Evolutionary conservation across 768 basidiomycete genomes (phyloP).

Genomic region (Rhodosporidiobolus sp.): DNA sequence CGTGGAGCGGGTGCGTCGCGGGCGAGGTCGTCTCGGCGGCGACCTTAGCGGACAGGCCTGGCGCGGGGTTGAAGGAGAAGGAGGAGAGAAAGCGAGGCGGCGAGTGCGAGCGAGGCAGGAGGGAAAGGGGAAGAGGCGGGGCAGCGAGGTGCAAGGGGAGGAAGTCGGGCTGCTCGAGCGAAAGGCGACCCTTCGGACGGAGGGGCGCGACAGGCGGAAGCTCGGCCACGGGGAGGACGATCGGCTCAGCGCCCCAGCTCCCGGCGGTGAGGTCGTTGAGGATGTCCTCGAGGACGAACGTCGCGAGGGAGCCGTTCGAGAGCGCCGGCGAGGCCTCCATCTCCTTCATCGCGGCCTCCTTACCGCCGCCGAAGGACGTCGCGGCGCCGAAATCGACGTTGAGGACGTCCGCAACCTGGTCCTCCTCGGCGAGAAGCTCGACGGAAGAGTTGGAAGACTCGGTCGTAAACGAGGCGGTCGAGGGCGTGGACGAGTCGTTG

Average conservation of each 20-base stretch:
- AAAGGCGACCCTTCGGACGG: slow-evolving; percentile 19
- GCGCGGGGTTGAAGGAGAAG: slow-evolving; percentile 3
- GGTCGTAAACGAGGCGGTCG: background rate
- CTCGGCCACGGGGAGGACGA: background rate
- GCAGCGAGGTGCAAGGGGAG: background rate
- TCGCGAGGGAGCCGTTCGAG: background rate
- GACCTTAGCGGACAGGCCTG: background rate
- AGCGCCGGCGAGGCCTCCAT: background rate
- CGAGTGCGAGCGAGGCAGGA: background rate
- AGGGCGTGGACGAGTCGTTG: background rate
- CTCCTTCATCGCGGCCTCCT: too few relatives aligned
- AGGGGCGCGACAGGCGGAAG: background rate
- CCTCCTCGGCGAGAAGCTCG: background rate
- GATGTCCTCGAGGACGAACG: slow-evolving; percentile 7
- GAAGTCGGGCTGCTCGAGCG: slow-evolving; percentile 21
- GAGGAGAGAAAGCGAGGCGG: background rate
- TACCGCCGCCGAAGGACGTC: too few relatives aligned
- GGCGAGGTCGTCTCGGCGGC: background rate
- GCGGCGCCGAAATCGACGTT: background rate
- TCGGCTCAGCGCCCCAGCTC: background rate
- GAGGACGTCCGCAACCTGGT: background rate
- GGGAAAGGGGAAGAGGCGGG: background rate
- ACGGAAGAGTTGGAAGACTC: background rate
- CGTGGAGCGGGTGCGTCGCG: slow-evolving; percentile 1
- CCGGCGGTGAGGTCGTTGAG: slow-evolving; percentile 6